Conservation (phyloP, 371 early-diverging fungal species). For the Lichtheimia ramosa region DNA sequence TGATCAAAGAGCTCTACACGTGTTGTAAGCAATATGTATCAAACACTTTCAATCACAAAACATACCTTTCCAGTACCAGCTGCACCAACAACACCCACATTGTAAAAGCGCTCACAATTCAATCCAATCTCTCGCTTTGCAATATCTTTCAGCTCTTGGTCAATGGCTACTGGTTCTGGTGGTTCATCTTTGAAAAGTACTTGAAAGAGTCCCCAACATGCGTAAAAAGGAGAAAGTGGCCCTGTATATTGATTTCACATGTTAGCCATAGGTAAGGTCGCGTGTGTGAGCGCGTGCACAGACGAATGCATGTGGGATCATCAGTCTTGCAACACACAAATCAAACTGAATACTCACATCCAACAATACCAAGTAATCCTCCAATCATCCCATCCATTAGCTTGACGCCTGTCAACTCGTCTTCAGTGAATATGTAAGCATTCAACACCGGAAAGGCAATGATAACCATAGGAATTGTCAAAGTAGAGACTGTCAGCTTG, state of each 20-base stretch:
- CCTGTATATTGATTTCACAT: conserved; percentile 22
- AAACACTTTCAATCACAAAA: neutral
- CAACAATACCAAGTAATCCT: conserved; percentile 46
- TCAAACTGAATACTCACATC: conserved; percentile 28
- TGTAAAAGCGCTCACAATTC: conserved; percentile 41
- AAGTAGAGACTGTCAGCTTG: conserved; percentile 40
- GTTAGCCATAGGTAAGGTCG: neutral
- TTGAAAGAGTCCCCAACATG: conserved; percentile 39
- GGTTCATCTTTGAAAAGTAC: conserved; percentile 44
- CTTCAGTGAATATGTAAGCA: conserved; percentile 41
- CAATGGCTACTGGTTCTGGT: conserved; percentile 25
- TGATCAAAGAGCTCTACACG: conserved; percentile 43
- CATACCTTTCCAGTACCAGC: conserved; percentile 50
- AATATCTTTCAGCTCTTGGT: conserved; percentile 23
- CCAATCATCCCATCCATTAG: conserved; percentile 47
- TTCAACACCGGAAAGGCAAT: conserved; percentile 49
- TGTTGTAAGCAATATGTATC: neutral
- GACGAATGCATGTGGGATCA: too few relatives aligned
- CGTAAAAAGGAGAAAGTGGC: conserved; percentile 50
- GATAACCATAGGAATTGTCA: conserved; percentile 47
- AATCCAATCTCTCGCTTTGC: conserved; percentile 34
- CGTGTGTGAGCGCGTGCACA: too few relatives aligned
- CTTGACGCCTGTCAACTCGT: conserved; percentile 40
- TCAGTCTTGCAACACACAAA: neutral
- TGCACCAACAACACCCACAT: conserved; percentile 42